Evolutionary conservation across 108 stramenopile species (phyloP).

Genomic region (Skeletonema costatum): DNA sequence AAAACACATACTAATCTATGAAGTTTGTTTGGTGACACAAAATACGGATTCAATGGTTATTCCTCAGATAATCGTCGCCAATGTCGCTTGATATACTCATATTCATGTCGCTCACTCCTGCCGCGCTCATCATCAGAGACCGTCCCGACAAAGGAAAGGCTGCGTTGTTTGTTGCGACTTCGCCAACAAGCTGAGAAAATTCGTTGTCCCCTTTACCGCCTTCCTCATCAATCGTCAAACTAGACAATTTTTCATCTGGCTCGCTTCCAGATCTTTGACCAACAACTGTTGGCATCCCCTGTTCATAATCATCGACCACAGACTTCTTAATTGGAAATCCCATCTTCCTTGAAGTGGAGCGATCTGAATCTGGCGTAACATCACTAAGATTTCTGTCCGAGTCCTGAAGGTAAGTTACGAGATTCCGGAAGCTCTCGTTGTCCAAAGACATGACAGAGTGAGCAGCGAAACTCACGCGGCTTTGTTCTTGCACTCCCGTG

Average conservation of each 20-base stretch:
- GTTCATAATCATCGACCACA: not conserved
- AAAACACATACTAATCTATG: not conserved
- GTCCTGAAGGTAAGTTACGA: not conserved
- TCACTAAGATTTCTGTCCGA: not conserved
- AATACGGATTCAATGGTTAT: not conserved
- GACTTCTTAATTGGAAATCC: slow-evolving; percentile 25
- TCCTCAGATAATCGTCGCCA: not conserved
- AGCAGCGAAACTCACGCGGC: not conserved
- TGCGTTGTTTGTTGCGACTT: slow-evolving; percentile 1
- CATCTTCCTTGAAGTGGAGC: slow-evolving; percentile 9
- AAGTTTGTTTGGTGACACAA: not conserved
- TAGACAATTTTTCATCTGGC: not conserved
- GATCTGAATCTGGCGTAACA: not conserved
- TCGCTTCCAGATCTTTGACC: not conserved
- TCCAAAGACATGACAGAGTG: not conserved
- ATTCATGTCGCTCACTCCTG: slow-evolving; percentile 2
- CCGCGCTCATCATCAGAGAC: not conserved
- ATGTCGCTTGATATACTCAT: not conserved
- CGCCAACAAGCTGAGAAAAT: slow-evolving; percentile 12
- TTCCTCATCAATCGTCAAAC: slow-evolving; percentile 17
- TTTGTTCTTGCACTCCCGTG: not conserved
- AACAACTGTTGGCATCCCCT: slow-evolving; percentile 5
- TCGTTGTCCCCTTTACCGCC: slow-evolving; percentile 5
- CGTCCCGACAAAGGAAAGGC: not conserved
- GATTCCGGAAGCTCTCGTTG: not conserved